Conservation (phyloP, 225 moss, liverwort and hornwort genomes). For the Ulota crispa region DNA sequence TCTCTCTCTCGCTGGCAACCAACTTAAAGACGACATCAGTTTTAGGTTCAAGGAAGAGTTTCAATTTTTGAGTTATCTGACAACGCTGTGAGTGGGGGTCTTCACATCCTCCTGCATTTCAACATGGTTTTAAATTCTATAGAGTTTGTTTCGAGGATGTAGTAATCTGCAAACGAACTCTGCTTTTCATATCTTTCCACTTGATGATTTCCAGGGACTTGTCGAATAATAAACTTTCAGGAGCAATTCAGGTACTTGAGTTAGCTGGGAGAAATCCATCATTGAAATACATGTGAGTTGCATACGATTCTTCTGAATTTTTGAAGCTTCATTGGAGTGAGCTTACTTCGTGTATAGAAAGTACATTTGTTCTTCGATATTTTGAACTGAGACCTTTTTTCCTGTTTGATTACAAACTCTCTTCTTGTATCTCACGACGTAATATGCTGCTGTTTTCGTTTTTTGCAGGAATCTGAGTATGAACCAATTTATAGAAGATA, state of each 20-base stretch:
- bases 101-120: not conserved
- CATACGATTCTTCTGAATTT: not conserved
- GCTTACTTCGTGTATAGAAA: no score
- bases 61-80: not conserved
- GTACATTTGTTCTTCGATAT: no score
- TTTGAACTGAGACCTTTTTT: no score
- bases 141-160: not conserved
- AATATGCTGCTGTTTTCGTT: not conserved
- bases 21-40: not conserved
- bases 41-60: fast-evolving
- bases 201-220: constrained; percentile 12
- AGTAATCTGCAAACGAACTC: not conserved
- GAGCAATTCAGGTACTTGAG: fast-evolving
- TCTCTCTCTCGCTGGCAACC: constrained; percentile 5
- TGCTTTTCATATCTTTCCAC: not conserved
- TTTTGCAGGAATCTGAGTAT: constrained; percentile 13
- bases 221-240: not conserved
- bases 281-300: not conserved
- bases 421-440: not conserved
- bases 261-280: not conserved
- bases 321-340: not conserved
- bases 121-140: not conserved
- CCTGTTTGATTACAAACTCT: no score
- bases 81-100: not conserved
- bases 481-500: not conserved